Evolutionary conservation across 176 grass and related monocot genomes (phyloP), one percentile per base, ranked within the genome.

Genomic region (Rhipidocladum racemiflorum): DNA sequence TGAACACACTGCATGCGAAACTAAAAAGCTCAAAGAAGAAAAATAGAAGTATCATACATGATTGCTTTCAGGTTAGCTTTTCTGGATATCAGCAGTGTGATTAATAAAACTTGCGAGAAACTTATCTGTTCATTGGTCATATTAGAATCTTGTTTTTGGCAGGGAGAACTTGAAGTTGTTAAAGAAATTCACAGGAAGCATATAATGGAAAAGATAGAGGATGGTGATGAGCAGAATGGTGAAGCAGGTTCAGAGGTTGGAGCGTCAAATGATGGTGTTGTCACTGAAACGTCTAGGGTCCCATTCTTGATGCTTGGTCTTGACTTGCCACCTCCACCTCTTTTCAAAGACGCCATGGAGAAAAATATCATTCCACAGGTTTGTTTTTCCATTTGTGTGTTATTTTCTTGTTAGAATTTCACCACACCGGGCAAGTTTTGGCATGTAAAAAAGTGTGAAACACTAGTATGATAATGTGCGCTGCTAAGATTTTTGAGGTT

Each of bases 331-430:
- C 88, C 92, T n/a, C 96, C 96, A 72, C 96, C 96, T 63, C 92
- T 98, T 88, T 98, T 98, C 77, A 95, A 98, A 88, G 96, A 98
- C 8, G 92, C 92, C 15, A 98, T 98, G 96, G 96, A 98, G 82
- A 98, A 98, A 92, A 95, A 98, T 68, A 98, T 98, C 64, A 98
- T 98, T 67, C 96, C 96, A 82, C 96, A 98, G 92, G 96, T 93
- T 84, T 83, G 79, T 30, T 75, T 68, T 32, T 57, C 43, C 69
- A 76, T 61, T 6, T 25, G 77, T 69, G 36, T 54, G 27, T 42
- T n/a, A 44, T 54, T 67, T 38, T 39, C 24, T 50, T 48, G 30
- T 50, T 81, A 54, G 28, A 75, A 38, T 75, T 23, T 60, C 24
- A 74, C 5, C 6, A 2, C 5, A 13, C 0, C 16, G 14, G 28